Conservation (phyloP, 257 asterid genomes). For the Phtheirospermum japonicum region DNA sequence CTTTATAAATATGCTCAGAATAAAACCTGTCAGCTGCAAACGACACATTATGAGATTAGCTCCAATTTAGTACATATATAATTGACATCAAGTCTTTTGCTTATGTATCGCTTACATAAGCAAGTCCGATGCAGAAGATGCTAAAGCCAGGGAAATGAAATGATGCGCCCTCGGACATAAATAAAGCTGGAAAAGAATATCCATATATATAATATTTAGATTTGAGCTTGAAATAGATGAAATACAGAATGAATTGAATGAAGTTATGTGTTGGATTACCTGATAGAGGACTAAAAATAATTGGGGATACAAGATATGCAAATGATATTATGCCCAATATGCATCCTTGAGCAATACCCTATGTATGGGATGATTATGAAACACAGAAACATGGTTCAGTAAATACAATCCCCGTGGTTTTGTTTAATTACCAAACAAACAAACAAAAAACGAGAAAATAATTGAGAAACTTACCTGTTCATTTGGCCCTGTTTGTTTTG, state of each 20-base stretch:
- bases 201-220: too few relatives aligned
- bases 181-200: slow-evolving; percentile 48
- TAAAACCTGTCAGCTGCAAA: not conserved
- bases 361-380: not conserved
- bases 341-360: slow-evolving; percentile 28
- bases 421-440: too few relatives aligned
- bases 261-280: slow-evolving; percentile 48
- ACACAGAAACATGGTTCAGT: not conserved
- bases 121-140: slow-evolving; percentile 66
- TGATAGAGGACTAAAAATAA: slow-evolving; percentile 80
- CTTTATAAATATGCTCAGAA: not conserved
- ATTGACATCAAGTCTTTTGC: too few relatives aligned
- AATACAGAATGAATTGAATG: too few relatives aligned
- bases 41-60: too few relatives aligned
- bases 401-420: too few relatives aligned
- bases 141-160: slow-evolving; percentile 88
- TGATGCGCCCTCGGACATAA: slow-evolving; percentile 69
- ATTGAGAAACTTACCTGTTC: slow-evolving; percentile 47
- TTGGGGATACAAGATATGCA: slow-evolving; percentile 64
- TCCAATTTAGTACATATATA: too few relatives aligned
- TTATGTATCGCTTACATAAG: slow-evolving; percentile 85
- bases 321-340: slow-evolving; percentile 63
- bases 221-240: too few relatives aligned
- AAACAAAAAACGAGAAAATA: too few relatives aligned
- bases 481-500: slow-evolving; percentile 63